A percentile compares a stretch with the other conserved stretches of the same genome.
These are phyloP conservation scores for Sporothrix pseudoabietina DNA, from an alignment of 2,329 filamentous ascomycete genomes.

Conservation along the genomic window DNA sequence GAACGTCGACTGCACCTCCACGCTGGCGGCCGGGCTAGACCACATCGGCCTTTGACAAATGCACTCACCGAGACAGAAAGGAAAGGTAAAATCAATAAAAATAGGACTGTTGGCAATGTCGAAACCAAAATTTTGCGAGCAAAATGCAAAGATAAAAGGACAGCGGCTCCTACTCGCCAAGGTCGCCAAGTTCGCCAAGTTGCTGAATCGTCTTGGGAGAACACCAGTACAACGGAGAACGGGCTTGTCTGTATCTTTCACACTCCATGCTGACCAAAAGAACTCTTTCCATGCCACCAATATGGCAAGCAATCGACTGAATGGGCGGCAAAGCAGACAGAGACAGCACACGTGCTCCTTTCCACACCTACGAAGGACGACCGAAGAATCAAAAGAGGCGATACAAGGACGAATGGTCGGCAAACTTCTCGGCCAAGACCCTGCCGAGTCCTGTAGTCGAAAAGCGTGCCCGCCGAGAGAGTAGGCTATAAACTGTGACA, in stretches of 20 bases:
- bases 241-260: background rate
- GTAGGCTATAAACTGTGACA: too few relatives aligned
- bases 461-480: background rate
- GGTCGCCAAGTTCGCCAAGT: constrained; percentile 25
- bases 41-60: background rate
- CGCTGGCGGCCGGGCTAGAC: background rate
- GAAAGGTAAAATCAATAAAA: background rate
- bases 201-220: constrained; percentile 11
- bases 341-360: background rate
- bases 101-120: background rate
- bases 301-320: background rate
- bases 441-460: background rate
- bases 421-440: background rate
- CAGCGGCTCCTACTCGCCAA: constrained; percentile 10
- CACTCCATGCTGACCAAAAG: background rate
- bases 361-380: background rate
- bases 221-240: background rate
- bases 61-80: constrained; percentile 4
- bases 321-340: background rate
- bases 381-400: background rate
- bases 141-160: constrained; percentile 23
- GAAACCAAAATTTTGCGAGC: background rate
- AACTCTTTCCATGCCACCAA: background rate
- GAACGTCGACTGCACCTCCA: background rate
- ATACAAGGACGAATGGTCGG: background rate